Evolutionary conservation across 1,139 yeast species (phyloP), one percentile per base, ranked within the genome.

Genomic region (Yamadazyma spencermartinsiae): DNA sequence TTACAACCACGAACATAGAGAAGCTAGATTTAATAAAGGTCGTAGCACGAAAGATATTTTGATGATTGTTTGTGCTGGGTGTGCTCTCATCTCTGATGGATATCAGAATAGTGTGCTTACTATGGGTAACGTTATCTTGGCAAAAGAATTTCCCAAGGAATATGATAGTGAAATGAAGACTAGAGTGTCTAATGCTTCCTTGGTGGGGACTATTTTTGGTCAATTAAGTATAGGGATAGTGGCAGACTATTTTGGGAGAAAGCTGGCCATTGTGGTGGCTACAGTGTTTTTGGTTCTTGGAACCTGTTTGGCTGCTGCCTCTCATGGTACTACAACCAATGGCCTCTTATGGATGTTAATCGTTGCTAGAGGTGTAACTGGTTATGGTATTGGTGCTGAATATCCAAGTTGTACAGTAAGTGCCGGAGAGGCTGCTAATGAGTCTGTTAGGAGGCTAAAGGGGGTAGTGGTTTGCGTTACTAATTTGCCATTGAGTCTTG

Each of bases 371-470:
- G 88, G 88, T 48, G 71, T 79, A 16, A 77, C 84, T 35, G 90
- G 90, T 37, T 76, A 81, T 45, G 90, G 90, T 42, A 76, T 83
- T 44, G 90, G 90, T 42, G 88, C 88, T 17, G 92, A 85, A 55
- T 82, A 83, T 56, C 86, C 86, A 2, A 80, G 86, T 1, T 78
- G 84, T 23, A 78, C 86, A 0, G 74, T 82, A 1, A 69, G 85
- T 21, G 87, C 88, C 1, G 76, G 80, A 31, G 90, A 83, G 56
- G 85, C 88, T 26, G 86, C 89, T 2, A 82, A 83, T 54, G 80
- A 77, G 45, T 68, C 80, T 2, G 69, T 74, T 34, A 78, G 70
- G 51, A 71, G 73, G 51, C 71, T 90, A 56, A 89, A 90, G 35
- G 74, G 80, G 24, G 72, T 76, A 4, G 82, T 84, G 51, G 72